These are phyloP conservation scores for Tricholoma furcatifolium DNA, from an alignment of 768 basidiomycete genomes.

Conservation along the genomic window DNA sequence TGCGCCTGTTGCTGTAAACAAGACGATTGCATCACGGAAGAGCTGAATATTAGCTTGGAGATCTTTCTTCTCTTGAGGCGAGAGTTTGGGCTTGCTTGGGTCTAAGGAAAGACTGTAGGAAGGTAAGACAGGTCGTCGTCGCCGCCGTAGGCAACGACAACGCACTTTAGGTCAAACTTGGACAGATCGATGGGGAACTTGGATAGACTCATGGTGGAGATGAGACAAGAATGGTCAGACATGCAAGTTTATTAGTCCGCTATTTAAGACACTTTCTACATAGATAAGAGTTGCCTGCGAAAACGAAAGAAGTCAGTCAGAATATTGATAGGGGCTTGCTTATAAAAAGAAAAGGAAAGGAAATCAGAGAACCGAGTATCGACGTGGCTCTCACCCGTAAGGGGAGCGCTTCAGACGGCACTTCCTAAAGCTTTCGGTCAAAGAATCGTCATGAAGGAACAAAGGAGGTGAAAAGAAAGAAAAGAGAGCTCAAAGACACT, in stretches of 20 bases:
- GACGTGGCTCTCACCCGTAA: conserved; percentile 37
- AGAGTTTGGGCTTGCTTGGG: conserved; percentile 60
- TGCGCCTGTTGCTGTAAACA: conserved; percentile 84
- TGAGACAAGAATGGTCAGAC: not conserved
- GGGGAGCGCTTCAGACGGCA: conserved; percentile 53
- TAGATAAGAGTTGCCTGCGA: not conserved
- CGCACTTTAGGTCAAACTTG: conserved; percentile 65
- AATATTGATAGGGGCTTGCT: not conserved
- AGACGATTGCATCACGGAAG: conserved; percentile 79
- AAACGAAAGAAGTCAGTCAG: not conserved
- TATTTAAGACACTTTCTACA: conserved; percentile 9
- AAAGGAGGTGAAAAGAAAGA: not conserved
- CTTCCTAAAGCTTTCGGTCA: conserved; percentile 55
- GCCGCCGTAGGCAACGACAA: not conserved
- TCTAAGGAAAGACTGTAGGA: conserved; percentile 64
- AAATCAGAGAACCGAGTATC: conserved; percentile 56
- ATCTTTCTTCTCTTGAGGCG: conserved; percentile 55
- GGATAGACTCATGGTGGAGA: conserved; percentile 28
- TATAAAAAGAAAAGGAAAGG: conserved; percentile 20
- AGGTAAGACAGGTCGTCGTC: not conserved
- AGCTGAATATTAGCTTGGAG: conserved; percentile 75
- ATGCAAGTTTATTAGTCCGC: not conserved
- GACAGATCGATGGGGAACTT: conserved; percentile 79
- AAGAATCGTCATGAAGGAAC: conserved; percentile 38
- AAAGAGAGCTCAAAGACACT: not conserved